Evolutionary conservation across 805 yeast species (phyloP), one percentile per base, ranked within the genome.

Genomic region (Groenewaldozyma salmanticensis): DNA sequence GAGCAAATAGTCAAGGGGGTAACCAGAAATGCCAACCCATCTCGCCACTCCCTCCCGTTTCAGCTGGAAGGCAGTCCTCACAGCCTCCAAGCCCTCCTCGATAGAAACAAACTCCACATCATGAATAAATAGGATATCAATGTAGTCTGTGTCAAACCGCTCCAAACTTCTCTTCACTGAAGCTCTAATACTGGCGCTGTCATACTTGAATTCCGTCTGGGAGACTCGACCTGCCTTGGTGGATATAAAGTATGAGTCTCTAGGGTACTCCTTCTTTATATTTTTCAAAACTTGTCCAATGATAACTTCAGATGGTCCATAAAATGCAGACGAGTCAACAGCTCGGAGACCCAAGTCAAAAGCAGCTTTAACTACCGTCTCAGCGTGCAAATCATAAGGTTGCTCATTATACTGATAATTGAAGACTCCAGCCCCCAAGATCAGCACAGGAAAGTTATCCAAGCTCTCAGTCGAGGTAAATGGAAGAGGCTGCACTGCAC

Each of bases 271-370:
- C 1, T 57, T 56, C 3, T 55, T 54, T 5, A 64, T 38, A 4
- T 58, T 48, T 19, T 60, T 57, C 48, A 88, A 62, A 0, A 87
- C 90, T 13, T 67, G 46, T 1, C 97, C 96, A 4, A 84, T 56
- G 11, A 88, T 48, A 16, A 61, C 67, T 54, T 88, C 97, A 4
- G 94, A 82, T 0, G 85, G 85, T 0, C 96, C 96, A 57, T 88
- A 88, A 62, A 84, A 87, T 3, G 96, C 96, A 0, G 96, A 83
- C 0, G 96, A 86, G 55, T 88, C 96, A 29, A 88, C 67, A 1
- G 94, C 92, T 35, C 69, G 71, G 45, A 85, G 65, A 0, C 96
- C 96, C 20, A 67, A 55, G 17, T 65, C 61, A 52, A 88, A 79
- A 0, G 88, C 92, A 11, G 58, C 52, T 37, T 64, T 55, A 17